Percentiles rank a stretch among this genome's conserved stretches.
Conservation (phyloP, 2,329 filamentous ascomycete genomes). For the Fusarium tanahbumbuense region DNA sequence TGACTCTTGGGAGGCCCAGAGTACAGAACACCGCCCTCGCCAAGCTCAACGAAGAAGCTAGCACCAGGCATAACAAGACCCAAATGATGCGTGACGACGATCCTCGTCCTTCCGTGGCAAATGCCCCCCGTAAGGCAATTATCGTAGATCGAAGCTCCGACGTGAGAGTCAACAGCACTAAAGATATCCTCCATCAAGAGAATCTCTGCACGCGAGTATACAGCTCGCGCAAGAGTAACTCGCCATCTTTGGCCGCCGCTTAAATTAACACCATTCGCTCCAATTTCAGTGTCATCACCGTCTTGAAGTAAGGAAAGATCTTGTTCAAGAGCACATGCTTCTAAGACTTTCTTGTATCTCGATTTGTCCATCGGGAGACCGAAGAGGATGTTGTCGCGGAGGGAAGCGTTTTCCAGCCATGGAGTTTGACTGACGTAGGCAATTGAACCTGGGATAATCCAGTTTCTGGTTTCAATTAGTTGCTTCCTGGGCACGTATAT, state of each 20-base stretch:
- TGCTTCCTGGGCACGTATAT: slow-evolving; percentile 64
- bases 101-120: slow-evolving; percentile 74
- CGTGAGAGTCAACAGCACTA: slow-evolving; percentile 82
- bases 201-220: slow-evolving; percentile 81
- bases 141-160: slow-evolving; percentile 80
- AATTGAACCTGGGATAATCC: slow-evolving; percentile 75
- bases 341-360: slow-evolving; percentile 75
- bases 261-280: slow-evolving; percentile 84
- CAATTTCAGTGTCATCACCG: slow-evolving; percentile 82
- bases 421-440: slow-evolving; percentile 82
- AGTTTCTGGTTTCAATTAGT: slow-evolving; percentile 67
- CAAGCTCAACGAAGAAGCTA: slow-evolving; percentile 78
- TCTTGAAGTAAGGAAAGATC: slow-evolving; percentile 80
- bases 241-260: slow-evolving; percentile 87
- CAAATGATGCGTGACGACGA: slow-evolving; percentile 85
- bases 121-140: slow-evolving; percentile 77
- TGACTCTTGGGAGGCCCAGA: slow-evolving; percentile 41
- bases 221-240: slow-evolving; percentile 79
- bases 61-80: slow-evolving; percentile 75
- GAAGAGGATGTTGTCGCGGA: slow-evolving; percentile 81
- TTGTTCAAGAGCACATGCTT: slow-evolving; percentile 75
- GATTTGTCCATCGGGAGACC: slow-evolving; percentile 74
- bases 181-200: slow-evolving; percentile 86
- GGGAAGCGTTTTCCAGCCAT: slow-evolving; percentile 84
- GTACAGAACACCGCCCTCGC: slow-evolving; percentile 69